These are phyloP conservation scores for Casaregolazyma lundiana DNA, from an alignment of 1,139 yeast genomes.

Conservation along the genomic window DNA sequence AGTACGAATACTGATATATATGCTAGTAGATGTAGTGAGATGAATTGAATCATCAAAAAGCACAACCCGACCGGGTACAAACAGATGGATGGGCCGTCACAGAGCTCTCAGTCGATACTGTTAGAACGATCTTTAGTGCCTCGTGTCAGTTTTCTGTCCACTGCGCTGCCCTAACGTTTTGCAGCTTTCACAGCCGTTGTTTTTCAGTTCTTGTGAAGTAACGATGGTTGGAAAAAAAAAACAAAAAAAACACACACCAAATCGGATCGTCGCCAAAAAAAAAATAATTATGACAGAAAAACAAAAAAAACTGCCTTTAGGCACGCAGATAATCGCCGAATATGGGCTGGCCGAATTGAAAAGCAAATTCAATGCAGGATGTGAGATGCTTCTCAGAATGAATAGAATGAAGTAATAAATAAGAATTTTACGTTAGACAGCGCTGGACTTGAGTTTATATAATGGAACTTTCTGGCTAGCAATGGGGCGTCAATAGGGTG, in stretches of 20 bases:
- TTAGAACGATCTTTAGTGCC: neutral
- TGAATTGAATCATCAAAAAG: neutral
- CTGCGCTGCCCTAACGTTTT: constrained; percentile 1
- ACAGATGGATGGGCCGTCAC: neutral
- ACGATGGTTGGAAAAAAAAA: neutral
- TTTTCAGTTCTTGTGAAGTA: neutral
- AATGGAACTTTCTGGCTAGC: no score
- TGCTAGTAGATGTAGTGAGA: neutral
- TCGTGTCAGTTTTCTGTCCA: neutral
- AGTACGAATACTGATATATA: neutral
- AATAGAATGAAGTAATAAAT: no score
- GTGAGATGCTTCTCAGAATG: no score
- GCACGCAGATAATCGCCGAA: neutral
- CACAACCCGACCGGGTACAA: neutral
- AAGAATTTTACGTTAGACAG: no score
- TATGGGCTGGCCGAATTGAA: neutral
- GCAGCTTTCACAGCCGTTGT: neutral
- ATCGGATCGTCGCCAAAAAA: neutral
- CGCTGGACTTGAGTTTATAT: no score
- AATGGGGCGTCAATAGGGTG: no score
- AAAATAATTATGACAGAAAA: neutral
- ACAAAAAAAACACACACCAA: neutral
- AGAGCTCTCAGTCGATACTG: neutral
- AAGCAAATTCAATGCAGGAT: neutral
- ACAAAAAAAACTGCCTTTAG: neutral